Base-by-base conservation (phyloP, 768 basidiomycete species). In the Suillus occidentalis region DNA sequence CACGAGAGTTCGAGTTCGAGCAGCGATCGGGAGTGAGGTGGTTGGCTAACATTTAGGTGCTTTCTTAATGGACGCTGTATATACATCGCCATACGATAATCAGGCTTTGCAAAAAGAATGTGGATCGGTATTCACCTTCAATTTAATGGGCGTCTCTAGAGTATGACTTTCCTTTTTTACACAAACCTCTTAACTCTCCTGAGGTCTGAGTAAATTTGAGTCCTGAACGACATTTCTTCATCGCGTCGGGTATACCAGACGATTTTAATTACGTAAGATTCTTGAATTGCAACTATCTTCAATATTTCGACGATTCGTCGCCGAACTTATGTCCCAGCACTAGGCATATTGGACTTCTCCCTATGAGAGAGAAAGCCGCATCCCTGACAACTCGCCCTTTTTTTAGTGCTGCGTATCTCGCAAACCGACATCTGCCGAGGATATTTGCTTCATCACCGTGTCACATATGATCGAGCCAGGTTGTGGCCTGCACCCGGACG, bases 11-110 rank as follows among this genome's bases (percentile, higher is more conserved):
- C 16, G 20, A 64, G 36, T 20, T 62, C 34, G 42, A 56, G 63
- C 39, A 64, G 59, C 2, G 67, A 69, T 31, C 70, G 58, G 57
- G 67, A 73, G 40, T 71, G 62, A 74, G 31, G 42, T 9, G 16
- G 10, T 13, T 3, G 31, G 14, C 39, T 22, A 22, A 22, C 7
- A 34, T 67, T 61, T 62, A 60, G 42, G 31, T 61, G 25, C 31
- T 57, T 64, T 63, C 31, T 52, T 64, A 52, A 64, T 64, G 61
- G 63, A 64, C 63, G 61, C 20, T 63, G 63, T 63, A 63, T 63
- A 58, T 63, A 63, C 22, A 63, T 63, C 39, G 31, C 40, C 20
- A 3, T 31, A n/a, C 28, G 9, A 61, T 20, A 39, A 50, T 37
- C 28, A 37, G 36, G 16, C 0, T 39, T 25, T 22, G 56, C 37